Percentiles rank a stretch among this genome's conserved stretches.
phyloP scores from a whole-genome alignment of 73 alveolate genomes.

The Uronychia binucleata region DNA sequence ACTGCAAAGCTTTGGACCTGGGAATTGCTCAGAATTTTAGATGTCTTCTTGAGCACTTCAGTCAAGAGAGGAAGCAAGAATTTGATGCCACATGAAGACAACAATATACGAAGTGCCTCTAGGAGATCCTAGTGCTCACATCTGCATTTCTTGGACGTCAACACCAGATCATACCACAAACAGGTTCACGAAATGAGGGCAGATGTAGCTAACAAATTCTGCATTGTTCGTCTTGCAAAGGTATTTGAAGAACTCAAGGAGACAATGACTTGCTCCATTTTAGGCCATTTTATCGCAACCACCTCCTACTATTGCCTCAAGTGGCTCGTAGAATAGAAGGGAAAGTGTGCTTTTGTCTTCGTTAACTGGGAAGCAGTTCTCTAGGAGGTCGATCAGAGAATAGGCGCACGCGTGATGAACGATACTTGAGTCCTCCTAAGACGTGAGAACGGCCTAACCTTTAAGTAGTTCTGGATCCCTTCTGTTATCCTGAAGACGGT shows the following conservation, averaged over 20 bases:
- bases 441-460: neutral
- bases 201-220: constrained; percentile 15
- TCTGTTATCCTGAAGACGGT: constrained; percentile 54
- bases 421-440: constrained; percentile 34
- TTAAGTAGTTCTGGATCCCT: constrained; percentile 25
- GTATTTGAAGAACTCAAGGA: constrained; percentile 24
- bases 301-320: constrained; percentile 40
- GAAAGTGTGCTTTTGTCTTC: constrained; percentile 47
- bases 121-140: constrained; percentile 46
- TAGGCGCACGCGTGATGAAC: constrained; percentile 59
- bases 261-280: constrained; percentile 44
- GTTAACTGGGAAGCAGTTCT: constrained; percentile 38
- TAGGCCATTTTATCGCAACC: constrained; percentile 60
- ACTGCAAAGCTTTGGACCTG: constrained; percentile 10
- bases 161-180: constrained; percentile 18
- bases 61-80: constrained; percentile 14
- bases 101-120: constrained; percentile 1
- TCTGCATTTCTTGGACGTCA: constrained; percentile 12
- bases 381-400: constrained; percentile 30
- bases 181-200: constrained; percentile 44
- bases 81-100: constrained; percentile 19
- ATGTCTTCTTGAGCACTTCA: constrained; percentile 33
- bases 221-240: constrained; percentile 29
- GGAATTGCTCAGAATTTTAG: constrained; percentile 28
- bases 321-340: constrained; percentile 51